These are phyloP conservation scores for Vitis labrusca DNA, from an alignment of 164 flowering plant species.

Conservation along the genomic window DNA sequence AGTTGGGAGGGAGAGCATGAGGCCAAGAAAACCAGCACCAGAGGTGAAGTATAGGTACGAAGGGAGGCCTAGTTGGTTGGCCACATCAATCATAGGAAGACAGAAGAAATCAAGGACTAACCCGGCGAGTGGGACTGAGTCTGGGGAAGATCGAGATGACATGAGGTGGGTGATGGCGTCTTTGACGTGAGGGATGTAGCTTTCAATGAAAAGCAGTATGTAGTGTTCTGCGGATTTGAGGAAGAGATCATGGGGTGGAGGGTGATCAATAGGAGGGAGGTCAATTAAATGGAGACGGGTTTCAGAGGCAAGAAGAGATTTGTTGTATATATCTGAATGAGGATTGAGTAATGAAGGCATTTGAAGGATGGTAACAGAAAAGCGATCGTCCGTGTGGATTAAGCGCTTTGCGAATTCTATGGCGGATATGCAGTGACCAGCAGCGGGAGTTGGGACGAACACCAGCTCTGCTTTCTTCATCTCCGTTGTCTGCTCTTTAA, in stretches of 20 bases:
- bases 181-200: constrained; percentile 1
- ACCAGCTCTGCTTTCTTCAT: constrained; percentile 13
- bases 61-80: constrained; percentile 11
- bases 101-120: constrained; percentile 18
- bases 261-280: constrained; percentile 10
- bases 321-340: not conserved
- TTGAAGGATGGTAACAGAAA: constrained; percentile 18
- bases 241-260: not conserved
- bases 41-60: constrained; percentile 24
- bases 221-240: not conserved
- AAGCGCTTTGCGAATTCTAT: constrained; percentile 13
- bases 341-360: not conserved
- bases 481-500: not conserved
- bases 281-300: not conserved
- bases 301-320: not conserved
- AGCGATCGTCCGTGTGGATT: not conserved
- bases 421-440: constrained; percentile 17
- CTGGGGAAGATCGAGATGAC: not conserved
- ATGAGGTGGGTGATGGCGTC: not conserved
- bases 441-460: constrained; percentile 16
- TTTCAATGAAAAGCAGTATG: not conserved
- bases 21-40: constrained; percentile 10
- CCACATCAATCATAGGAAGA: constrained; percentile 27
- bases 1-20: constrained; percentile 14
- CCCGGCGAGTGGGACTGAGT: constrained; percentile 8